A percentile compares a stretch with the other conserved stretches of the same genome.
Conservation (phyloP, 108 stramenopile species). For the Aurantiochytrium sp. region DNA sequence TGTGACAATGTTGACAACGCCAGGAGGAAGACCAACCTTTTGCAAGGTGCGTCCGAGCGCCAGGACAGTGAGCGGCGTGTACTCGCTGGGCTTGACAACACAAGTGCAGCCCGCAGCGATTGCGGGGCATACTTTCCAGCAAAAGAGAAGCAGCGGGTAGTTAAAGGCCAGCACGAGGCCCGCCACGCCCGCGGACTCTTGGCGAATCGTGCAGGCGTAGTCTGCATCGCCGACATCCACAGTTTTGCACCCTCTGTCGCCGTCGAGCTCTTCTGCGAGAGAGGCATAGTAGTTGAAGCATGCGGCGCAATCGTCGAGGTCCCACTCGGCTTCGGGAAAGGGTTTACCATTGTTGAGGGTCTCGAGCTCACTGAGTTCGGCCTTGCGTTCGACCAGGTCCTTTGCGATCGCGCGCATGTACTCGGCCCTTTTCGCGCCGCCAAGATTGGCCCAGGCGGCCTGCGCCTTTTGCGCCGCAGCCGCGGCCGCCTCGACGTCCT, state of each 20-base stretch:
- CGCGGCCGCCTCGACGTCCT: slow-evolving; percentile 24
- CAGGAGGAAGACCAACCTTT: slow-evolving; percentile 57
- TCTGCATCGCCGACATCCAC: slow-evolving; percentile 42
- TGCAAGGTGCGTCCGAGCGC: slow-evolving; percentile 40
- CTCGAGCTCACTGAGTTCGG: slow-evolving; percentile 30
- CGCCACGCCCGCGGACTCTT: slow-evolving; percentile 71
- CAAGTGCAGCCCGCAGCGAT: slow-evolving; percentile 77
- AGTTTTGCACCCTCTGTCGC: slow-evolving; percentile 43
- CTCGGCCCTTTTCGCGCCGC: slow-evolving; percentile 10
- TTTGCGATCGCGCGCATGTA: slow-evolving; percentile 18
- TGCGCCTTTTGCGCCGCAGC: slow-evolving; percentile 20
- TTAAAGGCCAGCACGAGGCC: slow-evolving; percentile 71
- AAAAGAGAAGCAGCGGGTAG: slow-evolving; percentile 69
- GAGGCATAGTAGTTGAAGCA: slow-evolving; percentile 53
- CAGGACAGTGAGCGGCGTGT: slow-evolving; percentile 62
- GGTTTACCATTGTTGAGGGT: slow-evolving; percentile 68
- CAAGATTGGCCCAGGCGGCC: slow-evolving; percentile 16
- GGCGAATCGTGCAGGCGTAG: slow-evolving; percentile 44
- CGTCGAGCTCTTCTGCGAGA: slow-evolving; percentile 43
- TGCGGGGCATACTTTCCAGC: slow-evolving; percentile 65
- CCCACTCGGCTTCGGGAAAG: slow-evolving; percentile 57
- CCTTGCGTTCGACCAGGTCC: slow-evolving; percentile 24
- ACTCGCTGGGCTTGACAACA: slow-evolving; percentile 78
- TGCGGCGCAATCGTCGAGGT: slow-evolving; percentile 52
- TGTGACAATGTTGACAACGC: slow-evolving; percentile 67